Evolutionary conservation across 768 basidiomycete genomes (phyloP).

Genomic region (Leccinum sublutescens): DNA sequence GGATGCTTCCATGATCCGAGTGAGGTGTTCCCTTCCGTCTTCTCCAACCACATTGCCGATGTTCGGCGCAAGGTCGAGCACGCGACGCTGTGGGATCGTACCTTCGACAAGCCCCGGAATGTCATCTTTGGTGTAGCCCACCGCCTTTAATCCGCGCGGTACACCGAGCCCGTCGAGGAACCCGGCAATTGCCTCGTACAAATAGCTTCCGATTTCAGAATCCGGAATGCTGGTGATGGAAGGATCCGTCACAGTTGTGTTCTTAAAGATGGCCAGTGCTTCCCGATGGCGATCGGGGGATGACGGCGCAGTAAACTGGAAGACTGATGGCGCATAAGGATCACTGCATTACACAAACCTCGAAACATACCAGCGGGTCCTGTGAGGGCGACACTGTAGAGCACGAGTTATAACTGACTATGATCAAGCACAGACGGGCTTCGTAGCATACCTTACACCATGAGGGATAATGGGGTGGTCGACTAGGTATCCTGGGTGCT

Average conservation of each 20-base stretch:
- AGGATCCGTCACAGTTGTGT: conserved; percentile 62
- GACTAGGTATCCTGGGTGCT: conserved; percentile 86
- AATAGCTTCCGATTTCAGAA: conserved; percentile 69
- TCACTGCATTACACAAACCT: neutral
- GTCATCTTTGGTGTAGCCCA: conserved; percentile 71
- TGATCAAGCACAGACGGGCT: neutral
- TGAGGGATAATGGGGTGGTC: conserved; percentile 91
- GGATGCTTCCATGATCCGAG: conserved; percentile 75
- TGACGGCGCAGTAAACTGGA: conserved; percentile 94
- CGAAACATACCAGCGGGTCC: conserved; percentile 69
- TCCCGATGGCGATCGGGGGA: conserved; percentile 89
- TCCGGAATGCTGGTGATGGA: conserved; percentile 74
- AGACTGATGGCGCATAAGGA: conserved; percentile 48
- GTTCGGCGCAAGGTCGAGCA: conserved; percentile 90
- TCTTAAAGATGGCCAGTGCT: conserved; percentile 79
- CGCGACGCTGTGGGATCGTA: conserved; percentile 87
- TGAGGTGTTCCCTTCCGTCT: conserved; percentile 81
- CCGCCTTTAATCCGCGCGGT: conserved; percentile 79
- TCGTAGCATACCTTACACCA: conserved; percentile 60
- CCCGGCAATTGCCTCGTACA: conserved; percentile 83
- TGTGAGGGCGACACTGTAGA: conserved; percentile 73
- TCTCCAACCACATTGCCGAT: conserved; percentile 80
- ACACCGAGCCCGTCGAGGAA: conserved; percentile 86
- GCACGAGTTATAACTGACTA: conserved; percentile 3
- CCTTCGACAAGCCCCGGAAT: conserved; percentile 81